phyloP scores from a whole-genome alignment of 2,329 filamentous ascomycete genomes.

The Trichoderma sp. region DNA sequence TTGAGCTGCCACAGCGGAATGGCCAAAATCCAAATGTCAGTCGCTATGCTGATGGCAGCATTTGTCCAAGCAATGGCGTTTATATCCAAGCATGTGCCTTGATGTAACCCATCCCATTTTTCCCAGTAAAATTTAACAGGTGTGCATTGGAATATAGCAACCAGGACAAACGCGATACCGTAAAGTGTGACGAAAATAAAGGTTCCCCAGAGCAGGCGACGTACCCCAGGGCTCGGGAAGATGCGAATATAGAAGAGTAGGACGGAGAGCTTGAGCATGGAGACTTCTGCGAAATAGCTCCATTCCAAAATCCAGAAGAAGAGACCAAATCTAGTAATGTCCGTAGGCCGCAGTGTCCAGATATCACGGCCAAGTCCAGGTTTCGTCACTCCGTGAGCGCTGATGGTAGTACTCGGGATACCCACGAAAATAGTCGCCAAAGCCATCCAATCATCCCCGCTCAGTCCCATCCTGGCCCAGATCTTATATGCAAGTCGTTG shows the following conservation, averaged over 20 bases:
- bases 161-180: conserved; percentile 42
- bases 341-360: conserved; percentile 44
- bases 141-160: conserved; percentile 49
- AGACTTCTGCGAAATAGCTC: conserved; percentile 47
- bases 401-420: conserved; percentile 31
- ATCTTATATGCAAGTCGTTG: conserved; percentile 41
- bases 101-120: conserved; percentile 47
- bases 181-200: conserved; percentile 40
- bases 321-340: conserved; percentile 44
- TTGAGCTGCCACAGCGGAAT: conserved; percentile 49
- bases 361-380: conserved; percentile 51
- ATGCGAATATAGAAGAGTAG: conserved; percentile 56
- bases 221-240: conserved; percentile 44
- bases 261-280: conserved; percentile 50
- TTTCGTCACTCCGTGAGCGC: conserved; percentile 32
- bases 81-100: conserved; percentile 49
- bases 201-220: conserved; percentile 43
- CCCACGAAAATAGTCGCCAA: conserved; percentile 27
- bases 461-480: conserved; percentile 35
- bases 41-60: conserved; percentile 50
- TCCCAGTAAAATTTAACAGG: conserved; percentile 54
- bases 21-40: conserved; percentile 52
- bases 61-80: conserved; percentile 51
- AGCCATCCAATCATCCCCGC: conserved; percentile 39
- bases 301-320: conserved; percentile 44